A percentile compares a stretch with the other conserved stretches of the same genome.
These are phyloP conservation scores for Neonectria neomacrospora DNA, from an alignment of 2,329 filamentous ascomycete species.

Conservation along the genomic window DNA sequence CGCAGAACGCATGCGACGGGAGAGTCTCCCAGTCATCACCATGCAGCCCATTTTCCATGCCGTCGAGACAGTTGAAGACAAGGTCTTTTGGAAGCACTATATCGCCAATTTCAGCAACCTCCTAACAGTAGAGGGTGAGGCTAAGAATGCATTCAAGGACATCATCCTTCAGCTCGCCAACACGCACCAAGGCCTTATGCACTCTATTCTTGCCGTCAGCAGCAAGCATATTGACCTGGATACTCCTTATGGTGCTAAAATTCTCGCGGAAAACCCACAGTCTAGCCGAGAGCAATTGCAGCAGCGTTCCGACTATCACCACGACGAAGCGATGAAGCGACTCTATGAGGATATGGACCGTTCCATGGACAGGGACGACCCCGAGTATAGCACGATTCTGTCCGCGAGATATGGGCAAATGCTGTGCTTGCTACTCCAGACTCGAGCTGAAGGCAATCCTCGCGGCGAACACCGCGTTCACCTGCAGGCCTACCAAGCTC, in stretches of 20 bases:
- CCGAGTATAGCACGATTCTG: slow-evolving; percentile 58
- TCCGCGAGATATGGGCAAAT: slow-evolving; percentile 71
- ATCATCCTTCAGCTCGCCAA: slow-evolving; percentile 85
- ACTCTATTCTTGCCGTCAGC: slow-evolving; percentile 85
- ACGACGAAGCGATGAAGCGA: slow-evolving; percentile 64
- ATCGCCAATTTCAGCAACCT: slow-evolving; percentile 81
- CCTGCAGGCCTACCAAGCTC: slow-evolving; percentile 77
- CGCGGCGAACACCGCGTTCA: slow-evolving; percentile 82
- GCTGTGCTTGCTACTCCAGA: slow-evolving; percentile 69
- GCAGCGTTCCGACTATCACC: slow-evolving; percentile 65
- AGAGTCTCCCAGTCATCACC: slow-evolving; percentile 63
- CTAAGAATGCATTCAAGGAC: slow-evolving; percentile 86
- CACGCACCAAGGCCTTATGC: slow-evolving; percentile 85
- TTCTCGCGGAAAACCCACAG: slow-evolving; percentile 61
- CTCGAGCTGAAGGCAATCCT: slow-evolving; percentile 65
- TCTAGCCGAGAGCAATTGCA: slow-evolving; percentile 60
- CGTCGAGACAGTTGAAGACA: slow-evolving; percentile 82
- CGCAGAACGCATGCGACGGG: slow-evolving; percentile 62
- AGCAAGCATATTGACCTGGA: slow-evolving; percentile 78
- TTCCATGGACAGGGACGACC: slow-evolving; percentile 55
- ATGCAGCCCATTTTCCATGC: slow-evolving; percentile 79
- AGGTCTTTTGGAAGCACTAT: slow-evolving; percentile 85
- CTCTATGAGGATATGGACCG: slow-evolving; percentile 60
- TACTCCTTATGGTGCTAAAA: slow-evolving; percentile 64
- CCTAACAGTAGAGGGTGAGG: slow-evolving; percentile 82